Evolutionary conservation across 2,329 filamentous ascomycete genomes (phyloP), one percentile per base, ranked within the genome.

Genomic region (Ascochyta koolunga): DNA sequence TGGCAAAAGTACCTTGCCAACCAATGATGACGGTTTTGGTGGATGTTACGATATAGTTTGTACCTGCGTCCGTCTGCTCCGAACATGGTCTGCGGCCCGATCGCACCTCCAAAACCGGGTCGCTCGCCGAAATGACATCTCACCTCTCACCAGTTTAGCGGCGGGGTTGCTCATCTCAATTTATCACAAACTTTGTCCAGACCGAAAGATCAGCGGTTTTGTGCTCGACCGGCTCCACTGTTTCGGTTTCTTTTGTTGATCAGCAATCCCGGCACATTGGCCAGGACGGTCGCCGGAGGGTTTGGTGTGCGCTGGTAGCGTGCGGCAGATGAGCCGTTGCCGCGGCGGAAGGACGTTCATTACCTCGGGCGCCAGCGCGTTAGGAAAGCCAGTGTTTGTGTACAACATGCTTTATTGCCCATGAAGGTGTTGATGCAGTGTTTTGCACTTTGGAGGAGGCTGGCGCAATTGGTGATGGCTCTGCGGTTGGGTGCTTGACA

Each of bases 281-380:
- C 50, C 41, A 44, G 44, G 45, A 50, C 46, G 51, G 45, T 63
- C 38, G 40, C 36, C 50, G 56, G 56, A 61, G 50, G 51, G 52
- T 58, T 64, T 42, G 44, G 40, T 55, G 54, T 59, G 56, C 44
- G 41, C 18, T 42, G 44, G 33, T 59, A 56, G 59, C 61, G 56
- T 62, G 58, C 56, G 61, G 61, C 54, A 57, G 52, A 58, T 46
- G 56, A 49, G 48, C 65, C 63, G 61, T 43, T 49, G 50, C 63
- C 63, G 60, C 65, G 60, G 18, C 48, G 25, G 51, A 50, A 53
- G 58, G 62, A 48, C 40, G 37, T 51, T 51, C 47, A 51, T 40
- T 48, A 54, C 37, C 50, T 46, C 45, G 35, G 48, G 24, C n/a
- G 40, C 29, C 55, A 54, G 43, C 33, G 32, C 3, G 13, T 43